Conservation (phyloP, 106 monocot genomes). For the Dioscorea zingiberensis region DNA sequence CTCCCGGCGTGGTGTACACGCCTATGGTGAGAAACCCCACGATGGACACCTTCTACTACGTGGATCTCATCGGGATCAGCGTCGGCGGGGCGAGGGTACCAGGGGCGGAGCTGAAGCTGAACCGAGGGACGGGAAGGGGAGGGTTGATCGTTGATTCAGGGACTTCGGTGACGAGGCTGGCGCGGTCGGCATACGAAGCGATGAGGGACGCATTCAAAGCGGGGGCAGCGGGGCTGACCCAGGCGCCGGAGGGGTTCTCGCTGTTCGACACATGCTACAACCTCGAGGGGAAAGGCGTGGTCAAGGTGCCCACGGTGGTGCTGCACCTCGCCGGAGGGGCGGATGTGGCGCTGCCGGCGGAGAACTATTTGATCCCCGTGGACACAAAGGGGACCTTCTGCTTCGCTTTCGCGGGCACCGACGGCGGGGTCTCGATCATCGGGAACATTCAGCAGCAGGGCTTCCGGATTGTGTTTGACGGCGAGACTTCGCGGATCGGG, state of each 20-base stretch:
- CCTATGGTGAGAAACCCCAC: conserved; percentile 60
- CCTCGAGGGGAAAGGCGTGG: conserved; percentile 45
- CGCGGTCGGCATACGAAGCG: conserved; percentile 47
- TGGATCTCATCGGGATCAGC: conserved; percentile 59
- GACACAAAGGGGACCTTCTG: conserved; percentile 60
- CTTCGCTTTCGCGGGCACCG: conserved; percentile 75
- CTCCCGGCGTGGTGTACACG: conserved; percentile 32
- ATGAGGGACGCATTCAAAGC: conserved; percentile 67
- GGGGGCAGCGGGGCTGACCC: conserved; percentile 35
- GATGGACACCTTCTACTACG: conserved; percentile 74
- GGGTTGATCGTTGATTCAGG: conserved; percentile 91
- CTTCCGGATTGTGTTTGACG: conserved; percentile 52
- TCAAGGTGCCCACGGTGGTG: conserved; percentile 72
- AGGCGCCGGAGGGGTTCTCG: conserved; percentile 40
- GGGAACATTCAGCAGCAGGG: conserved; percentile 90
- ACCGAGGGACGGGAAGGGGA: conserved; percentile 53
- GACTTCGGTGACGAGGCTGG: conserved; percentile 69
- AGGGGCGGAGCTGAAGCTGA: conserved; percentile 36
- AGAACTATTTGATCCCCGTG: conserved; percentile 84
- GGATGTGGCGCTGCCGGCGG: conserved; percentile 51
- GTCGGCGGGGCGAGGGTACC: conserved; percentile 61
- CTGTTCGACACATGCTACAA: conserved; percentile 89
- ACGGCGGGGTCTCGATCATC: conserved; percentile 59
- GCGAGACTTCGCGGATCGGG: conserved; percentile 19
- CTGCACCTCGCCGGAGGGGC: conserved; percentile 44